Percentiles rank a stretch among this genome's conserved stretches.
These are phyloP conservation scores for Citrus mangshanensis DNA, from an alignment of 345 rosid genomes.

Conservation along the genomic window DNA sequence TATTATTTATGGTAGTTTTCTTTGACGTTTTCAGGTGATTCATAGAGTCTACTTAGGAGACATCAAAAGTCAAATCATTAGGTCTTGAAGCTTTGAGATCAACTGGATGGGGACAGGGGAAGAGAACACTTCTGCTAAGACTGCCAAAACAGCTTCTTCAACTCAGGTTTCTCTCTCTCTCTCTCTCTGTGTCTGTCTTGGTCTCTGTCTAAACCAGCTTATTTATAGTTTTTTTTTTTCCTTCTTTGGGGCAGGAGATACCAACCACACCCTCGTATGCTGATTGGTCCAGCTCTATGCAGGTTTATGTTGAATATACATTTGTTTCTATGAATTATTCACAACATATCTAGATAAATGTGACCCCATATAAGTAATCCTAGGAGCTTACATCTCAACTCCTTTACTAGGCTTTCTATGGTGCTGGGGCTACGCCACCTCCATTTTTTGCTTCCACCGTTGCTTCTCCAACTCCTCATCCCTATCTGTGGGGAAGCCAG, in stretches of 20 bases:
- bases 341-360: conserved; percentile 6
- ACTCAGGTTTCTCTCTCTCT: conserved; percentile 46
- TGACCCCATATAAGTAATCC: neutral
- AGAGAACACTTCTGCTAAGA: conserved; percentile 61
- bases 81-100: conserved; percentile 9
- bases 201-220: neutral
- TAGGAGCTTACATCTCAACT: conserved; percentile 20
- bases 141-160: conserved; percentile 71
- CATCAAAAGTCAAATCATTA: conserved; percentile 3
- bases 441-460: conserved; percentile 84
- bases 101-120: conserved; percentile 74
- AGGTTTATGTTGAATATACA: conserved; percentile 43
- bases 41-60: conserved; percentile 10
- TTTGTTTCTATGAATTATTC: conserved; percentile 12
- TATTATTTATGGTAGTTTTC: conserved; percentile 8
- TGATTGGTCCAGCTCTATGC: conserved; percentile 91
- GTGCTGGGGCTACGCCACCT: conserved; percentile 80
- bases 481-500: conserved; percentile 92
- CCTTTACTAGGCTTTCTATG: conserved; percentile 78
- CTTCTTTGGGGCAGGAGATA: conserved; percentile 47
- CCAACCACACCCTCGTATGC: conserved; percentile 66
- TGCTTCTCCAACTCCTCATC: conserved; percentile 83
- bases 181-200: neutral
- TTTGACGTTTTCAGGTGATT: conserved; percentile 24
- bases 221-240: conserved; percentile 8